Base-by-base conservation (phyloP, 441 rosid species). In the Syzygium malaccense region DNA sequence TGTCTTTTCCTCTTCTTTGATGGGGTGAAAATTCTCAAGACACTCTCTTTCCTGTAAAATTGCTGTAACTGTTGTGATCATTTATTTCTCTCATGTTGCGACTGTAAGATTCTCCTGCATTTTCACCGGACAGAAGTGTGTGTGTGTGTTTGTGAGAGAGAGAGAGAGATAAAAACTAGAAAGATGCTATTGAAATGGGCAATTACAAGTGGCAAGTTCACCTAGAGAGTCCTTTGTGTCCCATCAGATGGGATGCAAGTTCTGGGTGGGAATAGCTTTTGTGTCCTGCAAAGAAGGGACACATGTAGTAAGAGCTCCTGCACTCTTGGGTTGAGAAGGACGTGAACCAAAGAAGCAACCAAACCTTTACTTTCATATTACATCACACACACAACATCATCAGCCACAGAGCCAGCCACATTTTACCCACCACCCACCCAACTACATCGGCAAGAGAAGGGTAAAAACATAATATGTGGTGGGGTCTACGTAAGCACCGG, bases 211-310 rank as follows among this genome's bases (percentile, higher is more conserved):
- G 92, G 80, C 86, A 88, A 91, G 88, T 89, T 62, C 53, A 17
- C 86, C 62, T 41, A 54, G 55, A 53, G 57, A 51, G 90, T 87
- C 88, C 71, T 79, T 4, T 25, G 18, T 87, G 93, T 86, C 41
- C 60, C 88, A 87, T 87, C 54, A 86, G 86, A 88, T 90, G 93
- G 95, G 91, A 66, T 86, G 89, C 95, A 93, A 89, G 15, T 20
- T 45, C 91, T 91, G 92, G 90, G 91, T 91, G 93, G 91, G 91
- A 89, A 89, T 89, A 88, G 89, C 91, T 90, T 89, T 88, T 78
- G 88, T 95, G 98, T 95, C 97, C 87, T 60, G 78, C 90, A 94
- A 93, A 94, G 92, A 88, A 93, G 96, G 92, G 93, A 94, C 98
- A 95, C 88, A 68, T 51, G 88, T 88, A 85, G 89, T 87, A 66